Evolutionary conservation across 2,329 filamentous ascomycete species (phyloP), one percentile per base, ranked within the genome.

Genomic region (Meredithiella fracta): DNA sequence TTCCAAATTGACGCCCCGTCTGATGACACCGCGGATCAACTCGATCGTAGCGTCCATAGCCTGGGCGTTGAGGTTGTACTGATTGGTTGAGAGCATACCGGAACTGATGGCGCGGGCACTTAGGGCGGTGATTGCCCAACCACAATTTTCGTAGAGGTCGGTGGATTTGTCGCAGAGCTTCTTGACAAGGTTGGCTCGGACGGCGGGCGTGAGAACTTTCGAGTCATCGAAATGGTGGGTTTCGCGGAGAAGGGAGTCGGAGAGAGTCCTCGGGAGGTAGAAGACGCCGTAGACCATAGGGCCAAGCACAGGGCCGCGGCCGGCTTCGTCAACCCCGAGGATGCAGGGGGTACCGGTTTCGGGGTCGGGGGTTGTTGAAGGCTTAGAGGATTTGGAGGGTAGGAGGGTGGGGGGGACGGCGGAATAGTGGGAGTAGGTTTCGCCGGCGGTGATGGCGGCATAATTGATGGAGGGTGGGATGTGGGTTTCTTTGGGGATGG

Each of bases 11-110:
- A 97, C 85, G 37, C 87, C 86, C 20, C 76, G 74, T 7, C 79
- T 80, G 37, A 92, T 76, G 3, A 95, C 85, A 37, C 81, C 82
- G 56, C 80, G 74, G 64, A 97, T 91, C 54, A 98, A 74, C 40
- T 79, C 78, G 23, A 94, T 80, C 0, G 91, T 97, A 3, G 91
- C 86, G 67, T 95, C 90, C 80, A 92, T 85, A 17, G 91, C 91
- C 69, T 98, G 92, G 3, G 89, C 88, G 66, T 98, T 98, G 61
- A 98, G 79, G 67, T 98, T 98, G 71, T 96, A 94, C 2, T 73
- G 66, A 7, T 73, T 72, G 1, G 81, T 77, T 8, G 77, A 75
- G 63, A 92, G 73, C 86, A 94, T 94, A 63, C 79, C 78, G 6
- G 87, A 78, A 42, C 76, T 79, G 63, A 95, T 94, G 69, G 91